Conservation (phyloP, 2,329 filamentous ascomycete genomes). For the Aspergillus neoniger region DNA sequence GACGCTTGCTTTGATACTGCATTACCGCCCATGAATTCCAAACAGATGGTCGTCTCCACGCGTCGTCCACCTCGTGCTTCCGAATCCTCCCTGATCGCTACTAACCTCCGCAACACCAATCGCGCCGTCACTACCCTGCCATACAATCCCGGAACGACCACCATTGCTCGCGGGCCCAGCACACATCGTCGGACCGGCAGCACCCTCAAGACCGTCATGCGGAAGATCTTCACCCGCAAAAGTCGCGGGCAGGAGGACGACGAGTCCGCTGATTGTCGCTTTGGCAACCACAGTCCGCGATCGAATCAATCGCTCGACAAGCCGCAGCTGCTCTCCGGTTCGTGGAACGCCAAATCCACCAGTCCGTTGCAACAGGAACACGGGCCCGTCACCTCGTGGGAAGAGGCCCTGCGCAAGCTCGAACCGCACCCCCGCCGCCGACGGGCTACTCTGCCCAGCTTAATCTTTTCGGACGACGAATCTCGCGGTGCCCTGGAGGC, state of each 20-base stretch:
- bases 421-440: conserved; percentile 32
- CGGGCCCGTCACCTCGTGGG: conserved; percentile 22
- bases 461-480: conserved; percentile 46
- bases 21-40: conserved; percentile 33
- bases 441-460: conserved; percentile 48
- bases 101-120: conserved; percentile 16
- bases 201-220: conserved; percentile 48
- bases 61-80: conserved; percentile 19
- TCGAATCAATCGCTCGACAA: conserved; percentile 15
- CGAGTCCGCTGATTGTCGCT: conserved; percentile 21
- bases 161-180: conserved; percentile 24
- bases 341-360: conserved; percentile 27
- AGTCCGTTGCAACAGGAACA: conserved; percentile 26
- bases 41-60: conserved; percentile 17
- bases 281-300: conserved; percentile 12
- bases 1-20: conserved; percentile 30
- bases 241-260: conserved; percentile 33
- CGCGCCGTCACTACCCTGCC: conserved; percentile 20
- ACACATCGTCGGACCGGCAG: conserved; percentile 44
- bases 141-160: conserved; percentile 24
- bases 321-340: conserved; percentile 28
- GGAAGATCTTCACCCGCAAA: conserved; percentile 46
- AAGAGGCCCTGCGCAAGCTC: conserved; percentile 24
- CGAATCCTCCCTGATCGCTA: conserved; percentile 20
- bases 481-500: conserved; percentile 33